Base-by-base conservation (phyloP, 2,329 filamentous ascomycete species). In the Hypoxylon rubiginosum region DNA sequence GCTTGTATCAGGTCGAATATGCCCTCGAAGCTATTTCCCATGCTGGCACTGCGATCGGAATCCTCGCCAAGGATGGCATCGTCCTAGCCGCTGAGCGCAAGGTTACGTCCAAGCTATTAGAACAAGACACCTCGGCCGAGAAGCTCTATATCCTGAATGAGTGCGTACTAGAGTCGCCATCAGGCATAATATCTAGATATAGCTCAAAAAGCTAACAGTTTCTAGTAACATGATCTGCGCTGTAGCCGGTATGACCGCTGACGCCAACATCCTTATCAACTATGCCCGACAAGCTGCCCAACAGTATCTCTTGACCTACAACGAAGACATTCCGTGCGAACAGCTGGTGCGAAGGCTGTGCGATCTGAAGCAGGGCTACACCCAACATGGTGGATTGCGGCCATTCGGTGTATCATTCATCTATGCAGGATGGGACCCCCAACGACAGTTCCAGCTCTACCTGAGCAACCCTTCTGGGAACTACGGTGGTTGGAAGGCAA, bases 201-300 rank as follows among this genome's bases (percentile, higher is more conserved):
- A 11, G 6, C 15, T 41, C 7, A 19, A 52, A 36, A 58, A 7
- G 28, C 59, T 59, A 49, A 61, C 54, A 36, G 17, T 39, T 41
- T 19, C 5, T 72, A 98, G 95, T 85, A 99, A 99, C 86, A 99
- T 99, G 97, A 98, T 99, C 82, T 97, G 94, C 82, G 96, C 96
- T 67, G 96, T 99, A 66, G 96, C 96, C 75, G 96, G 96, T 79
- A 98, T 99, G 95, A 99, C 94, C 49, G 96, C 96, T 77, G 96
- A 99, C 79, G 96, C 96, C 81, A 99, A 99, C 86, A 99, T 99
- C 82, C 93, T 99, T 80, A 99, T 99, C 90, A 99, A 99, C 87
- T 97, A 97, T 83, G 97, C 96, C 79, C 94, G 96, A 75, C 93
- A 97, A 88, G 92, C 93, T 76, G 96, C 96, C 75, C 96, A 99